Percentiles rank a stretch among this genome's conserved stretches.
These are phyloP conservation scores for Colletotrichum liaoningense DNA, from an alignment of 2,329 filamentous ascomycete genomes.

Conservation along the genomic window DNA sequence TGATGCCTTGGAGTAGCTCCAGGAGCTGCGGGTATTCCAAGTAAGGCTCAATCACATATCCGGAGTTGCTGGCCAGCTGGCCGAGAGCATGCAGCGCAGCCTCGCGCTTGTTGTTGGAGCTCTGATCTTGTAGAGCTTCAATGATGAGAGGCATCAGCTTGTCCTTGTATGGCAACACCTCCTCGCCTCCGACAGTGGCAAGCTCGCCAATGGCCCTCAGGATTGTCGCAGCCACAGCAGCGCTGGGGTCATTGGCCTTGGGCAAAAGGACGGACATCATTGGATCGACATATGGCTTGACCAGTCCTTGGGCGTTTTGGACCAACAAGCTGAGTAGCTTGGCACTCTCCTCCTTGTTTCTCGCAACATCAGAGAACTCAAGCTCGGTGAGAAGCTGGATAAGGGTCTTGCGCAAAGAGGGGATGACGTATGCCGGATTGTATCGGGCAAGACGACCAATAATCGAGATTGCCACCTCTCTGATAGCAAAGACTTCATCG, in stretches of 20 bases:
- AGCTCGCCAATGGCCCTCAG: constrained; percentile 94
- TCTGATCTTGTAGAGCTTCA: constrained; percentile 92
- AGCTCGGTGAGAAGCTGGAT: constrained; percentile 97
- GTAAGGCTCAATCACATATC: constrained; percentile 97
- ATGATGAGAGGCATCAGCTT: constrained; percentile 95
- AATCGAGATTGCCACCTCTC: constrained; percentile 95
- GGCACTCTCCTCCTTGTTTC: constrained; percentile 96
- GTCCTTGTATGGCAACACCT: constrained; percentile 93
- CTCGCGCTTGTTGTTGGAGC: constrained; percentile 89
- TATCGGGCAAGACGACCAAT: constrained; percentile 91
- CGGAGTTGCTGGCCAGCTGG: constrained; percentile 93
- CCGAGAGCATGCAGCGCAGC: constrained; percentile 91
- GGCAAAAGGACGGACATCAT: constrained; percentile 96
- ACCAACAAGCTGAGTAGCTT: constrained; percentile 93
- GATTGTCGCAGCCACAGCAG: constrained; percentile 94
- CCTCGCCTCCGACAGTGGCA: constrained; percentile 91
- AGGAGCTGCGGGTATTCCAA: constrained; percentile 94
- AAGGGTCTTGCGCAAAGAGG: constrained; percentile 91
- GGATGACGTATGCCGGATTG: constrained; percentile 98
- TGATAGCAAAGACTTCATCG: constrained; percentile 91
- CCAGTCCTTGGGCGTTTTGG: constrained; percentile 89
- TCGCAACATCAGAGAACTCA: constrained; percentile 92
- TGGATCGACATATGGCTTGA: constrained; percentile 96
- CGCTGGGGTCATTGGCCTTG: constrained; percentile 86
- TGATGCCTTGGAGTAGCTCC: constrained; percentile 92